Evolutionary conservation across 148 eudicot genomes (phyloP), one percentile per base, ranked within the genome.

Genomic region (Amaranthus hypochondriacus): DNA sequence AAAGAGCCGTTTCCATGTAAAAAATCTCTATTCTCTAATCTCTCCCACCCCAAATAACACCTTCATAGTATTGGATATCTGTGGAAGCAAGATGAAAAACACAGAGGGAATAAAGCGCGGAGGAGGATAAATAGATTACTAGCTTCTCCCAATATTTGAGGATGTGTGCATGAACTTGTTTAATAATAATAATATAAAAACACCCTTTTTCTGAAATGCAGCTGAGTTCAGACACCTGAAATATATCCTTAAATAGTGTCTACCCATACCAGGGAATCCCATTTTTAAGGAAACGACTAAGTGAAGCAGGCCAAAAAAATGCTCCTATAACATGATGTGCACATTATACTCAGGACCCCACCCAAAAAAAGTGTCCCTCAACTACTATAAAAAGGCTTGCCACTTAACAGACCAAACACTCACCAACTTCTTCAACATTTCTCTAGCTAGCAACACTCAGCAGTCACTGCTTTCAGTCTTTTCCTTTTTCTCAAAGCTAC

Each of bases 281-380:
- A 76, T 56, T 79, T 82, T 82, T 82, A 76, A 82, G 82, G 85
- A 76, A 82, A 79, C 77, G 72, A 71, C 70, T 67, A 50, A 61
- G 61, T 15, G 49, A 46, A 69, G 73, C 43, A 73, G 56, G 46
- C 42, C 13, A 66, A 56, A 63, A 3, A 67, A 53, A 42, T 14
- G 62, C 70, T 48, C 56, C 21, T 12, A 21, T 21, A 75, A 53
- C 76, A 82, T 78, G 74, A 82, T 82, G 81, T 75, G 74, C 76
- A 61, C 84, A 82, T 78, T 62, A 79, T 79, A 79, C 82, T 56
- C 68, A 39, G 53, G 62, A 44, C 52, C 82, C 82, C 75, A 75
- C 78, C 71, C 39, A 18, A 10, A 49, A 75, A 79, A 71, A 48
- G 42, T 62, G 64, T 48, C 10, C 48, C 64, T 62, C 65, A 65